A percentile compares a stretch with the other conserved stretches of the same genome.
Evolutionary conservation across 495 filamentous ascomycete genomes (phyloP).

Genomic region (Penicillium macrosclerotiorum): DNA sequence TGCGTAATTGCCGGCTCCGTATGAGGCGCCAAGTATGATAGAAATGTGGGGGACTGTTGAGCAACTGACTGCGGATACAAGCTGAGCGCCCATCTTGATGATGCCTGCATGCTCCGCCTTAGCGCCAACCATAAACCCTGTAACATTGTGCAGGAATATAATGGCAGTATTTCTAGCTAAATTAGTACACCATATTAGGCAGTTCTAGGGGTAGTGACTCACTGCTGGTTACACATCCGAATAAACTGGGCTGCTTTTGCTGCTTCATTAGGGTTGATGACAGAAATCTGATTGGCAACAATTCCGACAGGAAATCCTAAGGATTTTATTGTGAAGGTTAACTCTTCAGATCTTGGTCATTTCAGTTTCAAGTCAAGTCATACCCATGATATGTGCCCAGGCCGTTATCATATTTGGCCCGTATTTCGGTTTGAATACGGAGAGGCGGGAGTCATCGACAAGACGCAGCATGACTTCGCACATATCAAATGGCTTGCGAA

Average conservation of each 20-base stretch:
- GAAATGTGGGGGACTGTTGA: slow-evolving; percentile 33
- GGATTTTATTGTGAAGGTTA: background rate
- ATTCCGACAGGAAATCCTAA: slow-evolving; percentile 30
- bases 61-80: slow-evolving; percentile 31
- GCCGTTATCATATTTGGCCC: slow-evolving; percentile 29
- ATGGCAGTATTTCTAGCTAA: slow-evolving; percentile 22
- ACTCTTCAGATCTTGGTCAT: background rate
- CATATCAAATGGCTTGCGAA: slow-evolving; percentile 33
- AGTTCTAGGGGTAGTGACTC: background rate
- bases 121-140: slow-evolving; percentile 36
- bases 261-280: slow-evolving; percentile 31
- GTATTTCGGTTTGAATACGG: slow-evolving; percentile 29
- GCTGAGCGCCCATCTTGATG: slow-evolving; percentile 32
- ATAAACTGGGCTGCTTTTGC: slow-evolving; percentile 30
- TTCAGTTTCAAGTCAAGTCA: too few species aligned
- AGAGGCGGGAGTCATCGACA: slow-evolving; percentile 28
- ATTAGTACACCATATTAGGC: background rate
- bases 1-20: slow-evolving; percentile 36
- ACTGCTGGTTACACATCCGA: slow-evolving; percentile 32
- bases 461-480: slow-evolving; percentile 28
- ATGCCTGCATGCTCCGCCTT: slow-evolving; percentile 34
- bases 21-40: slow-evolving; percentile 32
- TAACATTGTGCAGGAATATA: slow-evolving; percentile 35
- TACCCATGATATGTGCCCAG: slow-evolving; percentile 32
- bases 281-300: slow-evolving; percentile 29